These are phyloP conservation scores for Termitomyces sp. DNA, from an alignment of 768 basidiomycete genomes.

Conservation along the genomic window DNA sequence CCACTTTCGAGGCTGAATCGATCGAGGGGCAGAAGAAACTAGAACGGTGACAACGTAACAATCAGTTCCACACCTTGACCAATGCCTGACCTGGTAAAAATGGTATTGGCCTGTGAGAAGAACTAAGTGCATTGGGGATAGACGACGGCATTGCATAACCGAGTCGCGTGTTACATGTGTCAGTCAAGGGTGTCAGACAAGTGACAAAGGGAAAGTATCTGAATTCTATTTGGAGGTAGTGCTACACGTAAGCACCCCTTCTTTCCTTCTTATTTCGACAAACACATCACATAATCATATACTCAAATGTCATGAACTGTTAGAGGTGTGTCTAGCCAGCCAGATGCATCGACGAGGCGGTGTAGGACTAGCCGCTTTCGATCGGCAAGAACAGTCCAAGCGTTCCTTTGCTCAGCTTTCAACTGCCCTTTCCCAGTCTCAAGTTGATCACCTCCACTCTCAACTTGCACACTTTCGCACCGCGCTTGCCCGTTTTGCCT, in stretches of 20 bases:
- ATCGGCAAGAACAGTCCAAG: constrained; percentile 77
- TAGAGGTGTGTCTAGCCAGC: neutral
- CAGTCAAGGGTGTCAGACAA: neutral
- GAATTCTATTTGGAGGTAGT: too few species aligned
- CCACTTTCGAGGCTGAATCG: neutral
- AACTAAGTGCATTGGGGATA: neutral
- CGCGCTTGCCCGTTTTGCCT: constrained; percentile 74
- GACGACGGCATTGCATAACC: neutral
- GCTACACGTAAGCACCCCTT: too few species aligned
- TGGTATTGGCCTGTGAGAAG: constrained; percentile 7
- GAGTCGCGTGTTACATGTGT: neutral
- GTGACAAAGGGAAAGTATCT: too few species aligned
- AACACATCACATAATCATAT: neutral
- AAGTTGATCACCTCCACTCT: constrained; percentile 72
- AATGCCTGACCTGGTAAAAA: neutral
- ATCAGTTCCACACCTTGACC: too few species aligned
- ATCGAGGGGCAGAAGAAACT: neutral
- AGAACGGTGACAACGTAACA: too few species aligned
- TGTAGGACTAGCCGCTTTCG: constrained; percentile 84
- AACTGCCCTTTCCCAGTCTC: constrained; percentile 64
- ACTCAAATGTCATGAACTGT: neutral
- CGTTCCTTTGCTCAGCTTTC: constrained; percentile 82
- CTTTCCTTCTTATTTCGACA: too few species aligned
- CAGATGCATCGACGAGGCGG: constrained; percentile 72
- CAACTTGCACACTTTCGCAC: constrained; percentile 84